Percentiles rank a stretch among this genome's conserved stretches.
phyloP scores from a whole-genome alignment of 2,329 filamentous ascomycete species.

The Bertia moriformis region DNA sequence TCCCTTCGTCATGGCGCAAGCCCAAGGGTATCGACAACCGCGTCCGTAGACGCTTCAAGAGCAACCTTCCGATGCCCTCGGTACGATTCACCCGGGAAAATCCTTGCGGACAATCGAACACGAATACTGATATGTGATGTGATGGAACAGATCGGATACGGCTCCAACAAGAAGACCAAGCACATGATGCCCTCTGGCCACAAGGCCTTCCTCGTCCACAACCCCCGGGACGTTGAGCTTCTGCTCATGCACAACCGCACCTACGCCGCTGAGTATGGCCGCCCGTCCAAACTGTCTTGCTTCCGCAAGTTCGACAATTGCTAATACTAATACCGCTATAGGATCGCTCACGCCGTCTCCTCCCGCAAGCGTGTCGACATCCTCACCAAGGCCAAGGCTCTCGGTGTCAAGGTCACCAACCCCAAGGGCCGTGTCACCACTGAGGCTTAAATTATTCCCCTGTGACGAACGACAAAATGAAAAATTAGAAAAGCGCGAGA shows the following conservation, averaged over 20 bases:
- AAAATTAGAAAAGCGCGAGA: too few relatives aligned
- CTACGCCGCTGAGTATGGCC: slow-evolving; percentile 97
- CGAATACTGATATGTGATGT: slow-evolving; percentile 3
- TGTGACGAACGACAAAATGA: too few relatives aligned
- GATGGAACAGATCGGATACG: slow-evolving; percentile 73
- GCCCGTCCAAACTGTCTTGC: too few relatives aligned
- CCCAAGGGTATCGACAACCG: slow-evolving; percentile 99
- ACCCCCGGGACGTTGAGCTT: slow-evolving; percentile 87
- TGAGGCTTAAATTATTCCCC: slow-evolving; percentile 65
- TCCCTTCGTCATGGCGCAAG: slow-evolving; percentile 89
- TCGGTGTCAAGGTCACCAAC: slow-evolving; percentile 99
- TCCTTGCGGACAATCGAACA: slow-evolving; percentile 5
- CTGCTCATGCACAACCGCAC: slow-evolving; percentile 99
- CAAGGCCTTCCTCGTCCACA: slow-evolving; percentile 99
- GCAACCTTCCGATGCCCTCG: slow-evolving; percentile 92
- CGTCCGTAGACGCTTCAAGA: slow-evolving; percentile 93
- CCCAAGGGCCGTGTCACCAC: slow-evolving; percentile 97
- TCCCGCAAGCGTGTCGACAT: slow-evolving; percentile 98
- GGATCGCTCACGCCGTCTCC: slow-evolving; percentile 95
- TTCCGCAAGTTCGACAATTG: slow-evolving; percentile 4
- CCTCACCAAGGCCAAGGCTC: slow-evolving; percentile 88
- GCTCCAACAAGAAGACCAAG: slow-evolving; percentile 98
- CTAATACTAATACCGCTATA: slow-evolving; percentile 28
- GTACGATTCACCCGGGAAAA: too few relatives aligned
- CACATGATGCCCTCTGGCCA: slow-evolving; percentile 98